These are phyloP conservation scores for Silene vulgaris DNA, from an alignment of 179 eudicot species.

Conservation along the genomic window DNA sequence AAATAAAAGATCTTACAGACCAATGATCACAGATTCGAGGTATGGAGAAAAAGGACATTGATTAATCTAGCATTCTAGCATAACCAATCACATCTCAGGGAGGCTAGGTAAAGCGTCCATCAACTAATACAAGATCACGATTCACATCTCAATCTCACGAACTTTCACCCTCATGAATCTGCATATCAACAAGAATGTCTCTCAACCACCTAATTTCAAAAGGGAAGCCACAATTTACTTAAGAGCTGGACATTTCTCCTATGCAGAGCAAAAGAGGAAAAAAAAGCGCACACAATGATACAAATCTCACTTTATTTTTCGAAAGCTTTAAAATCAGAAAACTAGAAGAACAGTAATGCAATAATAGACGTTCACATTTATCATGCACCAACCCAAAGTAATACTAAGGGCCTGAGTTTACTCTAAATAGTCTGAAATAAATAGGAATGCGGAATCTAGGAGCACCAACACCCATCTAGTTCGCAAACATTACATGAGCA, in stretches of 20 bases:
- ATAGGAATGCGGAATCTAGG: conserved; percentile 6
- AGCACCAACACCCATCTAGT: conserved; percentile 10
- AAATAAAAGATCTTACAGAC: background rate
- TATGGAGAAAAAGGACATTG: background rate
- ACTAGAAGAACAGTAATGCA: background rate
- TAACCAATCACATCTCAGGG: conserved; percentile 2
- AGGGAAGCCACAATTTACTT: background rate
- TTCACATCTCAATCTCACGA: conserved; percentile 11
- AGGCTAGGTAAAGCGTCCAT: conserved; percentile 7
- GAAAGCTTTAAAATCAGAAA: no score
- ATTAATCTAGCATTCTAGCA: background rate
- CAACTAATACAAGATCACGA: conserved; percentile 15
- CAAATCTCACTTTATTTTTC: no score
- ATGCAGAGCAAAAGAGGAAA: background rate
- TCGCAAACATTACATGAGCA: conserved; percentile 20
- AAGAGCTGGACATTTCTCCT: background rate
- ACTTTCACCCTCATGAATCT: conserved; percentile 15
- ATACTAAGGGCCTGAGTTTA: conserved; percentile 3
- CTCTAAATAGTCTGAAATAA: conserved; percentile 10
- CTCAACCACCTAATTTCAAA: conserved; percentile 10
- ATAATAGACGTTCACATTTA: conserved; percentile 4
- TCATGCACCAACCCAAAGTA: background rate
- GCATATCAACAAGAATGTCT: conserved; percentile 15
- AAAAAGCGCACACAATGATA: background rate
- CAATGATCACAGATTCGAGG: background rate